Evolutionary conservation across 2,329 filamentous ascomycete species (phyloP).

Genomic region (Bimuria novae-zelandiae): DNA sequence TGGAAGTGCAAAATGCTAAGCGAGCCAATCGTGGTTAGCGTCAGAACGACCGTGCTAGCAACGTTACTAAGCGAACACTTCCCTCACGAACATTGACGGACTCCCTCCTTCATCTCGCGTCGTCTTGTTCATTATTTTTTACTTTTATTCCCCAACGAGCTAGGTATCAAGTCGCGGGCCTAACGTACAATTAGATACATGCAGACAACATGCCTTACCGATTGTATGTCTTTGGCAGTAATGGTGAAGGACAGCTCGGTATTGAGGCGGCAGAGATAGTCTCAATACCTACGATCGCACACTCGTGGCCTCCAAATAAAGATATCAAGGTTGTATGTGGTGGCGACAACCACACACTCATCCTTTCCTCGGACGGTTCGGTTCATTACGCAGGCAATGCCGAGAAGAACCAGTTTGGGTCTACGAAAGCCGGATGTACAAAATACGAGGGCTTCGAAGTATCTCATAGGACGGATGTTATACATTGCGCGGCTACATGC

Average conservation of each 20-base stretch:
- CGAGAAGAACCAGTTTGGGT: conserved; percentile 51
- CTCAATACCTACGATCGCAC: conserved; percentile 19
- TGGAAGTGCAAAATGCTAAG: conserved; percentile 13
- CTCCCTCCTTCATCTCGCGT: no score
- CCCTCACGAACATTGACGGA: no score
- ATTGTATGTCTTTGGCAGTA: conserved; percentile 57
- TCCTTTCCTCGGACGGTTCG: conserved; percentile 64
- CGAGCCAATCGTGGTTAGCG: conserved; percentile 15
- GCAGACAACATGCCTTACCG: conserved; percentile 18
- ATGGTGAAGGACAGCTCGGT: conserved; percentile 58
- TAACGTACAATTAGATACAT: not conserved
- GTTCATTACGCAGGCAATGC: conserved; percentile 71
- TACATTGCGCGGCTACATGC: conserved; percentile 27
- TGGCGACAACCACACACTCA: conserved; percentile 86
- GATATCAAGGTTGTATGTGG: conserved; percentile 52
- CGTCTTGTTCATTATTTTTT: no score
- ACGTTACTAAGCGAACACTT: not conserved
- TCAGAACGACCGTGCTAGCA: not conserved
- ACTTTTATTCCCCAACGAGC: no score
- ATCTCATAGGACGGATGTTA: conserved; percentile 1
- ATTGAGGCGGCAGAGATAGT: conserved; percentile 51
- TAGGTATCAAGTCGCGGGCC: not conserved
- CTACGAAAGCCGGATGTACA: not conserved
- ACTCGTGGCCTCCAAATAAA: conserved; percentile 6
- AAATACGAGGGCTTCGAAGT: conserved; percentile 12